Conservation (phyloP, 352 stramenopile species). For the Aphanomyces astaci region DNA sequence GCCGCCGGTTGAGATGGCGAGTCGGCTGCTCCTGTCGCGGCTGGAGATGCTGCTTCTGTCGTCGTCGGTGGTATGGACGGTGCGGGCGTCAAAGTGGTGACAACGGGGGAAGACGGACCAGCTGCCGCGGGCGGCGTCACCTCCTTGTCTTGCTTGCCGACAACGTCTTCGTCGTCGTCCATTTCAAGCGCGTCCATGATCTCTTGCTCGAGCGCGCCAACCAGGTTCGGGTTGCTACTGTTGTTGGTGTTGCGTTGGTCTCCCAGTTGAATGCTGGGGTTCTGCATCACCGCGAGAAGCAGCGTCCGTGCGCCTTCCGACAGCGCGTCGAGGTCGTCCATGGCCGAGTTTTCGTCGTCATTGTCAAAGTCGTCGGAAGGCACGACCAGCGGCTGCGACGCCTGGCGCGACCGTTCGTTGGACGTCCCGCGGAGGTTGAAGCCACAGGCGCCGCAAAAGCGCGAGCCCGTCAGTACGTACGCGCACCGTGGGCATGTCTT, state of each 20-base stretch:
- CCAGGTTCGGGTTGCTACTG: conserved; percentile 19
- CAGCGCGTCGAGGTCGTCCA: conserved; percentile 81
- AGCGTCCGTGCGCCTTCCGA: conserved; percentile 79
- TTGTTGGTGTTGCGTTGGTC: conserved; percentile 60
- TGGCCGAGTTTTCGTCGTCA: conserved; percentile 64
- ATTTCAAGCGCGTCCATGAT: background rate
- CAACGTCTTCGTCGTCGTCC: background rate
- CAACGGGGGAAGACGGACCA: too few relatives aligned
- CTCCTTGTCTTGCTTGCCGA: conserved; percentile 9
- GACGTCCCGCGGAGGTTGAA: conserved; percentile 79
- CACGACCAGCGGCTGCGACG: background rate
- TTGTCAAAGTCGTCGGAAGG: conserved; percentile 28
- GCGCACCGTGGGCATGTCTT: conserved; percentile 80
- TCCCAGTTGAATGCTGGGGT: conserved; percentile 64
- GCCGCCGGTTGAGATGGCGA: too few relatives aligned
- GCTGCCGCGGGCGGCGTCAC: too few relatives aligned
- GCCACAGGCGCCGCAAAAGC: conserved; percentile 81
- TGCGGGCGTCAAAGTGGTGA: too few relatives aligned
- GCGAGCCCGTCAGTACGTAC: conserved; percentile 75
- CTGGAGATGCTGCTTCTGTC: too few relatives aligned
- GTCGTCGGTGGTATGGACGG: too few relatives aligned
- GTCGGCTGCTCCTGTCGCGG: too few relatives aligned
- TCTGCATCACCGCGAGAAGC: conserved; percentile 82
- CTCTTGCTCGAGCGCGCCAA: background rate
- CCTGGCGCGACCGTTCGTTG: conserved; percentile 35